Base-by-base conservation (phyloP, 2,329 filamentous ascomycete species). In the Catunica adiposa region DNA sequence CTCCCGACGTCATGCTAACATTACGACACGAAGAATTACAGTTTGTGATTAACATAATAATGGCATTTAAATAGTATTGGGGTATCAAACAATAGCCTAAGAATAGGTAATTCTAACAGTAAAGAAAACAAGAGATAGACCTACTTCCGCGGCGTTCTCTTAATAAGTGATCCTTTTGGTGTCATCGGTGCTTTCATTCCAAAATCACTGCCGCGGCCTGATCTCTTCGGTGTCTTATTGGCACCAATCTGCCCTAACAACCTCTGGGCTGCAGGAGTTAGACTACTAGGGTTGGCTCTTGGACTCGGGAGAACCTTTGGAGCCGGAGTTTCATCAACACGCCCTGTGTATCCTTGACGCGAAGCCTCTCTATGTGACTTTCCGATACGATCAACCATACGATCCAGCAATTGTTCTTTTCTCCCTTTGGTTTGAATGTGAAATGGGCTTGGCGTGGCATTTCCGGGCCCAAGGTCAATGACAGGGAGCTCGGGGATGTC, bases 361-460 rank as follows among this genome's bases (percentile, higher is more conserved):
- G 76, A 74, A 3, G 78, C 75, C 25, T 75, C 74, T 52, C 83
- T 78, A 65, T 89, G 89, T 2, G 77, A 83, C 62, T 80, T 80
- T 11, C 85, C 79, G 22, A 86, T 86, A 53, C 80, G 80, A 59
- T 95, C 89, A 1, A 96, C 89, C 76, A 96, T 87, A 37, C 82
- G 79, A 63, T 90, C 81, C 66, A 94, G 89, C 26, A 97, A 70
- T 37, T 80, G 81, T 69, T 97, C 92, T 38, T 90, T 75, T 60
- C 77, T 80, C 54, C 86, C 80, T 54, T 83, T 80, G 55, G 87
- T 82, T 60, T 81, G 76, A 50, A 97, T 78, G 57, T 80, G 81
- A 67, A 97, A 97, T 0, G 87, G 89, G 61, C 84, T 94, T 0
- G 80, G 80, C 1, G 78, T 78, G n/a, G 77, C 67, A 63, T 82